Evolutionary conservation across 257 asterid genomes (phyloP), one percentile per base, ranked within the genome.

Genomic region (Nemophila menziesii): DNA sequence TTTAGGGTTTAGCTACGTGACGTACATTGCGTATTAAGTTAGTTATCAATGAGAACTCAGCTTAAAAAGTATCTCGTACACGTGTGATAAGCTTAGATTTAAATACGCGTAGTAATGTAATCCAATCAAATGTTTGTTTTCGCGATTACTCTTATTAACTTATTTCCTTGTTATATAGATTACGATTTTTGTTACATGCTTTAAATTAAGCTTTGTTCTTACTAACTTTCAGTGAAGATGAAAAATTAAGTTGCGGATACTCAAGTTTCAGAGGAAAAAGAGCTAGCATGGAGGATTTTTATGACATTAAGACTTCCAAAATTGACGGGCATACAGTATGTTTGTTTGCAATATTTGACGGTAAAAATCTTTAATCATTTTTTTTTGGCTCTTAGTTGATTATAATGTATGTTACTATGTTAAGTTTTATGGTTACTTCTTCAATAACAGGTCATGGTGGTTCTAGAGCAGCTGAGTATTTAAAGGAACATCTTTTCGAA

Each of bases 181-280:
- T 17, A 38, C n/a, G 33, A 29, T 29, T 29, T 29, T 19, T 41
- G 23, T 18, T 17, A 17, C 15, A 41, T 7, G 6, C 15, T 41
- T n/a, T n/a, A 12, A 23, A 43, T 24, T 62, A 42, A 22, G 60
- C 22, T 17, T 41, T 7, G 17, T 56, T 41, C 36, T 58, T 68
- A 57, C 39, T 57, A 54, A 52, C 62, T 70, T 67, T 55, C 92
- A 82, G 92, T 49, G 84, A 82, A 52, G 86, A 79, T 64, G 94
- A 84, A 51, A 58, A 57, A 41, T 58, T 78, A 61, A 75, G 80
- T 49, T 82, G 87, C 48, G 94, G 94, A 17, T 79, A 78, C 62
- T 70, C 94, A 55, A 82, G 87, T 55, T 82, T 73, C 54, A 73
- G 92, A 71, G 94, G 94, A 41, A 82, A 78, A 64, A 73, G 94